These are phyloP conservation scores for Clarireedia homoeocarpa DNA, from an alignment of 2,329 filamentous ascomycete genomes.

Conservation along the genomic window DNA sequence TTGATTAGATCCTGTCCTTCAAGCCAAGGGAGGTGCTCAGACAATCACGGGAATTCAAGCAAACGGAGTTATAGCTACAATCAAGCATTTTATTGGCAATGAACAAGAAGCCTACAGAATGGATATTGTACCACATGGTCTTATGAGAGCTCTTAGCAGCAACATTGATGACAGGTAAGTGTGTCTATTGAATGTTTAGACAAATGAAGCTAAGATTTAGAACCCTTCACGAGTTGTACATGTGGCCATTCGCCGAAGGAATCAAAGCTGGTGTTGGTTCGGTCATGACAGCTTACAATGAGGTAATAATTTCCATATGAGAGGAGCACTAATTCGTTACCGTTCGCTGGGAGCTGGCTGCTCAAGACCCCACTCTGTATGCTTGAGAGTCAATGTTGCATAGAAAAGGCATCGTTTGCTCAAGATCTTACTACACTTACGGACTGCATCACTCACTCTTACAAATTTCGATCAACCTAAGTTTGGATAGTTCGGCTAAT, in stretches of 20 bases:
- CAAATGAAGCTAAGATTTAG: constrained; percentile 2
- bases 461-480: no score
- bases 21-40: constrained; percentile 41
- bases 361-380: neutral
- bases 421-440: no score
- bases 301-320: constrained; percentile 25
- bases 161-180: constrained; percentile 47
- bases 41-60: constrained; percentile 50
- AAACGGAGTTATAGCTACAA: constrained; percentile 45
- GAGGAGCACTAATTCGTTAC: neutral
- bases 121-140: constrained; percentile 27
- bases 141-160: constrained; percentile 30
- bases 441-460: no score
- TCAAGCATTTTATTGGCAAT: constrained; percentile 52
- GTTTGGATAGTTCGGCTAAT: no score
- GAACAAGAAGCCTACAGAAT: constrained; percentile 30
- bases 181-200: neutral
- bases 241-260: constrained; percentile 48
- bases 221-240: constrained; percentile 52
- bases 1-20: constrained; percentile 53
- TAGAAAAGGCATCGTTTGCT: neutral
- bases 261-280: constrained; percentile 68
- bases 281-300: constrained; percentile 79
- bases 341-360: neutral
- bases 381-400: no score